Base-by-base conservation (phyloP, 1,284 basidiomycete genomes). In the Malassezia yamatoensis region DNA sequence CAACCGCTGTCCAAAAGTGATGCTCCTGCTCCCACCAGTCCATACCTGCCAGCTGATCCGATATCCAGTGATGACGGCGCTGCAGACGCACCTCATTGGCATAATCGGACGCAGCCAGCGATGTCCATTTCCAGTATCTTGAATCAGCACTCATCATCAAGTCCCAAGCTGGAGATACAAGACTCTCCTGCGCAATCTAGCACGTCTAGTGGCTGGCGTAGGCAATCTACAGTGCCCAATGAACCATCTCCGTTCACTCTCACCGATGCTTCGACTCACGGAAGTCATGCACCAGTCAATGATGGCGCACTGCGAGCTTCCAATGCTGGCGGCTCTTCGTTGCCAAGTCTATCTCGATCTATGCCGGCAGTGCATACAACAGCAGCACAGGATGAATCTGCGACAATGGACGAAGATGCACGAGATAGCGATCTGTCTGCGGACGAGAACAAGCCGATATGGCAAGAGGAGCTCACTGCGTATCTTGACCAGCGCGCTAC, bases 371-470 rank as follows among this genome's bases (percentile, higher is more conserved):
- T 29, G 24, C 24, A 29, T 29, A 4, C 24, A 29, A 29, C 24
- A 29, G 24, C 24, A 29, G 24, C 24, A 29, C 4, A 29, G 4
- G 24, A 29, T 29, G 24, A 7, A 29, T 29, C 3, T 29, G 3
- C 24, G 7, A 29, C 24, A 29, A 20, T 20, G 6, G 50, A 49
- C 18, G 59, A 43, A 20, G 40, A 20, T 2, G 12, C 20, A n/a
- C 70, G 68, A 65, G 67, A 73, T 49, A 70, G 69, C 47, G 71
- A 73, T 24, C 53, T 73, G 18, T 64, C 63, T 11, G 62, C 67
- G 16, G 63, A 69, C 12, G 71, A 72, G 39, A 72, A 74, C 50
- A 56, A 42, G 21, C 41, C 65, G 1, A 42, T 65, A 2, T 74
- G 68, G 68, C 40, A 54, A 20, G 49, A 55, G 4, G 68, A 69